Base-by-base conservation (phyloP, 139 green algal species). In the Auxenochlorella pyrenoidosa region DNA sequence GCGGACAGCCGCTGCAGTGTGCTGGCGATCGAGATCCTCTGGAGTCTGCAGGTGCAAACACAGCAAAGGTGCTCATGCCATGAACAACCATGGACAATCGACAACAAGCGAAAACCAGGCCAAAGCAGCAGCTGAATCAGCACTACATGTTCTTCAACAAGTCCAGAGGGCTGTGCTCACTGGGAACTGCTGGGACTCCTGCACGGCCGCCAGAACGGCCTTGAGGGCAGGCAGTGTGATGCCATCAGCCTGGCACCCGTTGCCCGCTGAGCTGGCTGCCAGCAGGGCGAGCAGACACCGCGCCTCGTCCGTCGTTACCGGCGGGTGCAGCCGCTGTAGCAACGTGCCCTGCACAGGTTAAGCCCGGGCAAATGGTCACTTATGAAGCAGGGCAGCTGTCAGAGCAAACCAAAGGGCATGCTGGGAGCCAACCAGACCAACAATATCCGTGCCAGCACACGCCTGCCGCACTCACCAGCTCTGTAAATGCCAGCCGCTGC, bases 401-500 rank as follows among this genome's bases (percentile, higher is more conserved):
- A n/a, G n/a, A n/a, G n/a, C n/a, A n/a, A n/a, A n/a, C n/a, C n/a
- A n/a, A n/a, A n/a, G n/a, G n/a, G n/a, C n/a, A n/a, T n/a, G n/a
- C n/a, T n/a, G n/a, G n/a, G n/a, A n/a, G n/a, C n/a, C n/a, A n/a
- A n/a, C n/a, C n/a, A n/a, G n/a, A n/a, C n/a, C n/a, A n/a, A n/a
- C n/a, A n/a, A n/a, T n/a, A n/a, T n/a, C n/a, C n/a, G n/a, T n/a
- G n/a, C n/a, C n/a, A n/a, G n/a, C n/a, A n/a, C n/a, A n/a, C n/a
- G n/a, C n/a, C n/a, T n/a, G n/a, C n/a, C n/a, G n/a, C n/a, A n/a
- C 80, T 59, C 60, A 85, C 80, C 80, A 85, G 40, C 13, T 85
- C 40, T 15, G 26, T 5, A 12, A 77, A 5, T 0, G 30, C 8
- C 40, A 85, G 30, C 18, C 47, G 80, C 80, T 85, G 40, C 30